These are phyloP conservation scores for Astragalus membranaceus DNA, from an alignment of 306 rosid genomes.

Conservation along the genomic window DNA sequence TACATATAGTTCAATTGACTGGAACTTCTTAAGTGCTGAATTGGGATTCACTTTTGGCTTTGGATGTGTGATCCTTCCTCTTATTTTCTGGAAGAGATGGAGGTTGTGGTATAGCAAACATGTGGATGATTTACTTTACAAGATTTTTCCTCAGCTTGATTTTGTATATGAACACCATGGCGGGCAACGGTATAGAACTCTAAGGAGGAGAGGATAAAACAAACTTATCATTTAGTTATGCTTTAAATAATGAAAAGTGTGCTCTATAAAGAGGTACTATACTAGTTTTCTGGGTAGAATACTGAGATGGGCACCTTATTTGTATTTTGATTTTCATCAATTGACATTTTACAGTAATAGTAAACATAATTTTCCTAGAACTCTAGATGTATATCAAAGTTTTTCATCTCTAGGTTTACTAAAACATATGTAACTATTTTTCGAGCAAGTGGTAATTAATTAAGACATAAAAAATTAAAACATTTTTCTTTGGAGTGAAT, in stretches of 20 bases:
- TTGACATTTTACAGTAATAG: neutral
- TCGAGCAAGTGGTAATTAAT: no score
- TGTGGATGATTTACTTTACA: neutral
- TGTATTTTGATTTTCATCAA: no score
- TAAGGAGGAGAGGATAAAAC: neutral
- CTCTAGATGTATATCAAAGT: neutral
- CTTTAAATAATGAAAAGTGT: no score
- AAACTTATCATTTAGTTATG: no score
- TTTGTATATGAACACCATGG: neutral
- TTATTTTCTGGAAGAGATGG: no score
- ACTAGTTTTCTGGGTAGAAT: no score
- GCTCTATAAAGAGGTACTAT: no score
- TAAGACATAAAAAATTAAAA: no score
- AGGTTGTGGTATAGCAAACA: neutral
- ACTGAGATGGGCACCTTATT: no score
- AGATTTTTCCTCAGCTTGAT: conserved; percentile 1
- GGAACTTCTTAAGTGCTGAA: conserved; percentile 6
- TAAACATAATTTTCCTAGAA: neutral
- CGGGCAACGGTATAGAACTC: neutral
- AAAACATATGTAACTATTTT: no score
- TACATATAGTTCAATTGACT: neutral
- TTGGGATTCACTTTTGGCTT: conserved; percentile 25
- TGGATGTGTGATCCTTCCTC: neutral
- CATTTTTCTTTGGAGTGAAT: no score
- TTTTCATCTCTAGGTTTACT: no score